Evolutionary conservation across 495 filamentous ascomycete species (phyloP).

Genomic region (Penicillium dipodomyicola): DNA sequence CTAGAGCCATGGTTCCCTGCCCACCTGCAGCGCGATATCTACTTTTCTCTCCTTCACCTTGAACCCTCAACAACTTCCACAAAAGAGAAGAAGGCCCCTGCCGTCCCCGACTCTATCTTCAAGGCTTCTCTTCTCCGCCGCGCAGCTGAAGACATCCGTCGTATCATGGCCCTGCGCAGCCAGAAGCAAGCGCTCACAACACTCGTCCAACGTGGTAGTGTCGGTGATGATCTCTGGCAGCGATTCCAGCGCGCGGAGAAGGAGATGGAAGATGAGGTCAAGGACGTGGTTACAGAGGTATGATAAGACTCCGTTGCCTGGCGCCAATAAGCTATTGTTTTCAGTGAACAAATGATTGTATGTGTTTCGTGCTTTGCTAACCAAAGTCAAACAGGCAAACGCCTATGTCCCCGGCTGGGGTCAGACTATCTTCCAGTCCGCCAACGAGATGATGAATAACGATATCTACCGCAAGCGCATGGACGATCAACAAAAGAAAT

Average conservation of each 20-base stretch:
- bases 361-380: slow-evolving; percentile 3
- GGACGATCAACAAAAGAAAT: slow-evolving; percentile 63
- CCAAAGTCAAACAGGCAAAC: slow-evolving; percentile 62
- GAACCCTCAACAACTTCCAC: slow-evolving; percentile 57
- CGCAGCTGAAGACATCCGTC: slow-evolving; percentile 85
- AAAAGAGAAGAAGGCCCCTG: slow-evolving; percentile 65
- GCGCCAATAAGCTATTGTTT: not conserved
- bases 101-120: slow-evolving; percentile 79
- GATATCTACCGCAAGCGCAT: slow-evolving; percentile 58
- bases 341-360: not conserved
- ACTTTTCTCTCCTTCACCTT: slow-evolving; percentile 85
- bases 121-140: slow-evolving; percentile 88
- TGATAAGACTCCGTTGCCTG: slow-evolving; percentile 9
- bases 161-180: slow-evolving; percentile 78
- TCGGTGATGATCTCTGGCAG: slow-evolving; percentile 96
- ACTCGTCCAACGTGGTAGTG: slow-evolving; percentile 82
- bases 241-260: slow-evolving; percentile 87
- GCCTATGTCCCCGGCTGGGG: slow-evolving; percentile 85
- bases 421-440: slow-evolving; percentile 90
- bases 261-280: slow-evolving; percentile 94
- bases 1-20: slow-evolving; percentile 88
- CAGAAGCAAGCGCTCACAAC: slow-evolving; percentile 82
- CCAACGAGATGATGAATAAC: slow-evolving; percentile 78
- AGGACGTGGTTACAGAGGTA: slow-evolving; percentile 92
- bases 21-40: slow-evolving; percentile 89